A percentile compares a stretch with the other conserved stretches of the same genome.
Conservation (phyloP, 2,329 filamentous ascomycete species). For the Atkinsonella texensis region DNA sequence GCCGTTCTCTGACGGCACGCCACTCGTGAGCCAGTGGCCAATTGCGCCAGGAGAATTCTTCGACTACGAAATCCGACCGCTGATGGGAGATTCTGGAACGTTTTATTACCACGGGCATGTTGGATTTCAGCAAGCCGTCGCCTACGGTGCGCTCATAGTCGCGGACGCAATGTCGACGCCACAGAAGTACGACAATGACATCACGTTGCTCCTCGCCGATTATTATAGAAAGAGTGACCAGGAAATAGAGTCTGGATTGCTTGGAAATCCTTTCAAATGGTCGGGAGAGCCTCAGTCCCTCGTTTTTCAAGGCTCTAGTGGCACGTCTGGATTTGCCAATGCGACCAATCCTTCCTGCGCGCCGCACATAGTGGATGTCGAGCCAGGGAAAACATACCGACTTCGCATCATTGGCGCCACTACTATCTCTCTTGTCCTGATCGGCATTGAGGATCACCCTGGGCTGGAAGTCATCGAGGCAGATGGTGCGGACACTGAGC, state of each 20-base stretch:
- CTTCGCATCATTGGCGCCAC: slow-evolving; percentile 46
- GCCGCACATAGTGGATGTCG: slow-evolving; percentile 41
- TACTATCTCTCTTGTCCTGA: slow-evolving; percentile 39
- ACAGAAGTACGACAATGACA: slow-evolving; percentile 50
- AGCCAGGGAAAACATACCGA: slow-evolving; percentile 48
- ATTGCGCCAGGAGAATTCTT: slow-evolving; percentile 49
- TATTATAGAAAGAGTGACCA: slow-evolving; percentile 42
- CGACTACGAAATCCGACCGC: slow-evolving; percentile 50
- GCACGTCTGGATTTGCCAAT: not conserved
- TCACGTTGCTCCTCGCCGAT: slow-evolving; percentile 42
- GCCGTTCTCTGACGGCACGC: slow-evolving; percentile 51
- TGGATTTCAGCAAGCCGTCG: slow-evolving; percentile 47
- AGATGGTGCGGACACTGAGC: slow-evolving; percentile 43
- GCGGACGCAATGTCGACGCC: slow-evolving; percentile 32
- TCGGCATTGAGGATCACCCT: slow-evolving; percentile 45
- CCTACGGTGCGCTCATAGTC: slow-evolving; percentile 46
- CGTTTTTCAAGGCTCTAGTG: slow-evolving; percentile 8
- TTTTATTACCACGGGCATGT: slow-evolving; percentile 60
- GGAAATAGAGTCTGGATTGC: slow-evolving; percentile 37
- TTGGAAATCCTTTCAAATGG: slow-evolving; percentile 39
- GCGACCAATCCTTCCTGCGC: slow-evolving; percentile 9
- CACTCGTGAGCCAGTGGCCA: slow-evolving; percentile 51
- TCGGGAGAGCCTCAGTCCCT: slow-evolving; percentile 39
- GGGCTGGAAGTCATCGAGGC: slow-evolving; percentile 46
- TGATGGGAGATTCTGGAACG: slow-evolving; percentile 42